Evolutionary conservation across 2,329 filamentous ascomycete species (phyloP).

Genomic region (Trichophyton rubrum): DNA sequence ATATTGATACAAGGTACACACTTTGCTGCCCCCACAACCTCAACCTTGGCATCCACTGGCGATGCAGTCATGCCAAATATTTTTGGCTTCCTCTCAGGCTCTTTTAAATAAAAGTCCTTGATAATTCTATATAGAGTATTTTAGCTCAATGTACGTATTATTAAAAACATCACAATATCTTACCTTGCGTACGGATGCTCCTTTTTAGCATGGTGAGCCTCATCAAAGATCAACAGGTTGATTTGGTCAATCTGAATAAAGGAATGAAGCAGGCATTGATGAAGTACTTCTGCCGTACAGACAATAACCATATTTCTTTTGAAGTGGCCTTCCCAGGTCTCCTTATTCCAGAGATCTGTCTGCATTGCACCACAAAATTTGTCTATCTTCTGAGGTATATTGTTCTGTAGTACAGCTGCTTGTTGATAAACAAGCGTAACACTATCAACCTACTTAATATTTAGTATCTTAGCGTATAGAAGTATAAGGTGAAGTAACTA

Average conservation of each 20-base stretch:
- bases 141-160: background rate
- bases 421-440: slow-evolving; percentile 88
- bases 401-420: slow-evolving; percentile 64
- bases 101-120: slow-evolving; percentile 63
- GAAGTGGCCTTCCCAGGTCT: slow-evolving; percentile 48
- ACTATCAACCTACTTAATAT: slow-evolving; percentile 53
- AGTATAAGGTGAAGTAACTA: slow-evolving; percentile 11
- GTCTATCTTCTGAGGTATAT: slow-evolving; percentile 62
- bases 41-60: slow-evolving; percentile 69
- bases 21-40: slow-evolving; percentile 56
- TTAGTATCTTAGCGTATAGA: slow-evolving; percentile 10
- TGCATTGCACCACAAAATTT: slow-evolving; percentile 62
- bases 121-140: slow-evolving; percentile 48
- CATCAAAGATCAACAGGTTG: slow-evolving; percentile 86
- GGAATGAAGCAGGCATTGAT: slow-evolving; percentile 63
- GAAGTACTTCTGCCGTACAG: slow-evolving; percentile 79
- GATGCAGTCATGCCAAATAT: slow-evolving; percentile 97
- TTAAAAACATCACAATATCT: slow-evolving; percentile 1
- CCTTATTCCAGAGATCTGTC: slow-evolving; percentile 47
- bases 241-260: slow-evolving; percentile 72
- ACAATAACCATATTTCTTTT: slow-evolving; percentile 68
- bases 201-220: slow-evolving; percentile 92
- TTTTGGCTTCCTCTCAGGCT: slow-evolving; percentile 47
- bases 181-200: slow-evolving; percentile 73
- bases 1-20: slow-evolving; percentile 15